Base-by-base conservation (phyloP, 768 basidiomycete species). In the Wakefieldia striispora region DNA sequence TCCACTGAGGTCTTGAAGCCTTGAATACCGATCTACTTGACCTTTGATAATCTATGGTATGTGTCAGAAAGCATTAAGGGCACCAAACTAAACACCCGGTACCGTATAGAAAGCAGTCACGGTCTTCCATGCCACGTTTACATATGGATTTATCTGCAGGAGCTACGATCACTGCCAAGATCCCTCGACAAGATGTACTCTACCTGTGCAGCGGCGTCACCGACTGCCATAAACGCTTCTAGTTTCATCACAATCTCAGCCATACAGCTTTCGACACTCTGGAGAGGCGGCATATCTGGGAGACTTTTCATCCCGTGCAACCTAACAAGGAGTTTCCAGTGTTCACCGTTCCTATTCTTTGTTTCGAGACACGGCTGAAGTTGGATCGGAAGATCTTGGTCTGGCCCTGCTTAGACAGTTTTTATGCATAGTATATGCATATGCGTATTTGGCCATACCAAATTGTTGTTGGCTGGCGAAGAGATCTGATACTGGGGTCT, bases 41-140 rank as follows among this genome's bases (percentile, higher is more conserved):
- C 45, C 57, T 56, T 59, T 60, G 24, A 68, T 48, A 6, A 61
- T 58, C 70, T 72, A 34, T 3, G 19, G 1, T 1, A 14, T 3
- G n/a, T 1, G 43, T 68, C 20, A 66, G 54, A 36, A 33, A 37
- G 21, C 0, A 11, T 12, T 35, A 4, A 49, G 16, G 21, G 19
- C 4, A 10, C 12, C 1, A 8, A 16, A 19, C 12, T 3, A 23
- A 5, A 37, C 10, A 26, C 4, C 20, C 13, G 16, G 47, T 31
- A 68, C 66, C 58, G 40, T 56, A 49, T 70, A 70, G 33, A 68
- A 51, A 13, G 51, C 57, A n/a, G 60, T 56, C 10, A 51, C 57
- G 6, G 48, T 21, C 54, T 54, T 69, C 68, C 68, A 68, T 9
- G 66, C 57, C 17, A 70, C 23, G 23, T 58, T 56, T 35, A 52